Percentiles rank a stretch among this genome's conserved stretches.
Conservation (phyloP, 1,284 basidiomycete genomes). For the Xanthoconium separans region DNA sequence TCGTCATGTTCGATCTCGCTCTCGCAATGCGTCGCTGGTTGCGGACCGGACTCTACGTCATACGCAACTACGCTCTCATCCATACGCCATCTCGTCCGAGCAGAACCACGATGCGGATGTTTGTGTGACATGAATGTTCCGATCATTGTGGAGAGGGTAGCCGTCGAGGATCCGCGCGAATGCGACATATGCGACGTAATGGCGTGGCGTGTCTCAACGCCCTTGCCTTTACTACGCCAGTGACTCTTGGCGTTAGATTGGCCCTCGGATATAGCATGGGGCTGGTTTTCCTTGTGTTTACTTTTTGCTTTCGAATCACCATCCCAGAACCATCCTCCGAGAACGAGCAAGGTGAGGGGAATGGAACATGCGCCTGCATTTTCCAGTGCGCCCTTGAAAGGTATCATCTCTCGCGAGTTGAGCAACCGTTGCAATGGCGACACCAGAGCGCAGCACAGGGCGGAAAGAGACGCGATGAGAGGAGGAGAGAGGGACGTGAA, state of each 20-base stretch:
- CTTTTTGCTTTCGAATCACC: slow-evolving; percentile 14
- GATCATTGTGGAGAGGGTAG: slow-evolving; percentile 37
- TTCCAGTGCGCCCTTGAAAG: slow-evolving; percentile 72
- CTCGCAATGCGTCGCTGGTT: slow-evolving; percentile 3
- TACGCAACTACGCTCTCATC: not conserved
- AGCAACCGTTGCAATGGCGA: slow-evolving; percentile 72
- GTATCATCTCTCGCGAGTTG: slow-evolving; percentile 53
- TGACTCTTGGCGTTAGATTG: not conserved
- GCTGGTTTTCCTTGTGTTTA: not conserved
- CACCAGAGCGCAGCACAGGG: slow-evolving; percentile 79
- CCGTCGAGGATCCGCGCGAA: slow-evolving; percentile 15
- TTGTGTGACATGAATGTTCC: slow-evolving; percentile 37
- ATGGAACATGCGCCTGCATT: slow-evolving; percentile 81
- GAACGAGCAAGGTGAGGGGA: slow-evolving; percentile 87
- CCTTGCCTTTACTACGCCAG: slow-evolving; percentile 10
- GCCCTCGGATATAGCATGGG: not conserved
- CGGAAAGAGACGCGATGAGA: slow-evolving; percentile 77
- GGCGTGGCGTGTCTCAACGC: not conserved
- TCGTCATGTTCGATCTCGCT: not conserved
- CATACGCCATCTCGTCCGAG: not conserved
- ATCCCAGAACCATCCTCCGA: slow-evolving; percentile 88
- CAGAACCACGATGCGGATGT: not conserved
- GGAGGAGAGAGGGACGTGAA: slow-evolving; percentile 40
- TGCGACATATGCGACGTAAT: not conserved
- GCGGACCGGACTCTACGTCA: slow-evolving; percentile 15